Evolutionary conservation across 768 basidiomycete species (phyloP), one percentile per base, ranked within the genome.

Genomic region (Mycena vitilis): DNA sequence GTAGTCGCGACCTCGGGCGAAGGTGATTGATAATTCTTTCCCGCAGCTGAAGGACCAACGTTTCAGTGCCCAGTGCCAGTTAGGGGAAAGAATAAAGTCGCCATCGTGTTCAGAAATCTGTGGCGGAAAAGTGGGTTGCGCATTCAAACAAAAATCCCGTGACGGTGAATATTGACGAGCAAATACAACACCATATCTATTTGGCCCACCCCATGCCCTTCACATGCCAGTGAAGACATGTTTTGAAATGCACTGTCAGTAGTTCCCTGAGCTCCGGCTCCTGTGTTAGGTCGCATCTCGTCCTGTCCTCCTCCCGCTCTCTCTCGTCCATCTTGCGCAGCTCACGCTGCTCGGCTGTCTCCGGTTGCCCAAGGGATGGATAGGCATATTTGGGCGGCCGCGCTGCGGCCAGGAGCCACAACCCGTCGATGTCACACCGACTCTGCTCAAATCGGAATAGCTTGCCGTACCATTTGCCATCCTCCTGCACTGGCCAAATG

Each of bases 161-260:
- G n/a, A n/a, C n/a, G n/a, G n/a, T n/a, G n/a, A n/a, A n/a, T n/a
- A n/a, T n/a, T n/a, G n/a, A n/a, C n/a, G n/a, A n/a, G 30, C 30
- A 30, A 30, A 30, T 30, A 30, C 30, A 30, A 30, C 40, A 40
- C 22, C 49, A 51, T 8, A 23, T 59, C 48, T 61, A 61, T 48
- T 52, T 61, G 22, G 51, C 37, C 49, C 60, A 61, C 18, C 60
- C 60, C 60, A 61, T 61, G 4, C 60, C 49, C 40, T 61, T 61
- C 4, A 61, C 48, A 40, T 61, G 60, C 60, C 60, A 61, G 48
- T 61, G 60, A 22, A 61, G 60, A 22, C 60, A 61, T 0, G 60
- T 61, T 38, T 49, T 36, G n/a, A 61, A 51, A 15, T 61, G 60
- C 6, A 61, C 48, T 12, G 51, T 61, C n/a, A 61, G 47, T 22